phyloP scores from a whole-genome alignment of 228 moss, liverwort and hornwort species.

The Sphagnum magellanicum region DNA sequence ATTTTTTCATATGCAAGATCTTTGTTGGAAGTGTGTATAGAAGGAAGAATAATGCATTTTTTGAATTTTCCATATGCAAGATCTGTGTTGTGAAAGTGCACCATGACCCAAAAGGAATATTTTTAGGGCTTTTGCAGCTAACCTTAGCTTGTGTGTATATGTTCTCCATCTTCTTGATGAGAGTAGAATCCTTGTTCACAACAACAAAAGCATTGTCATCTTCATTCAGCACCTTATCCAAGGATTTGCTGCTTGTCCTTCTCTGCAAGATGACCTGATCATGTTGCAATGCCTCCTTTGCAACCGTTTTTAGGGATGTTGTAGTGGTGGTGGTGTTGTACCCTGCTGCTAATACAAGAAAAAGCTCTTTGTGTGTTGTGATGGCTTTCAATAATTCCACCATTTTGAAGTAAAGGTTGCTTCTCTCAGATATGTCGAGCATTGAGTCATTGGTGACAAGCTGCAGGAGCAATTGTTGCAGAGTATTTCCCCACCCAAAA shows the following conservation, averaged over 20 bases:
- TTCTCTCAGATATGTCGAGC: constrained; percentile 70
- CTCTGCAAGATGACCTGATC: constrained; percentile 1
- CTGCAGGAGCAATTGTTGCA: constrained; percentile 45
- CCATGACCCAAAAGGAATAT: no score
- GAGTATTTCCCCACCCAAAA: constrained; percentile 43
- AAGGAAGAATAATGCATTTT: no score
- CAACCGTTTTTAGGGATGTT: no score
- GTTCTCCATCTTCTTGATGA: constrained; percentile 63
- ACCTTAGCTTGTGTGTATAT: constrained; percentile 72
- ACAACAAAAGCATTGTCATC: constrained; percentile 11
- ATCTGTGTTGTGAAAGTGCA: no score
- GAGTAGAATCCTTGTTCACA: constrained; percentile 32
- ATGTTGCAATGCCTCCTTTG: not conserved
- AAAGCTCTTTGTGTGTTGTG: constrained; percentile 37
- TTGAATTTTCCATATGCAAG: no score
- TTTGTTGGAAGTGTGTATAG: no score
- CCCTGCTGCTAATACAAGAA: constrained; percentile 29
- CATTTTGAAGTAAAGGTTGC: constrained; percentile 66
- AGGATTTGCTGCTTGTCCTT: constrained; percentile 2
- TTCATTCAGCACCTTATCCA: not conserved
- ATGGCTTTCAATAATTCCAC: constrained; percentile 48
- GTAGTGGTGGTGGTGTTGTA: no score
- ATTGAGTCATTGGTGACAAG: constrained; percentile 73
- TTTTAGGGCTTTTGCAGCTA: not conserved
- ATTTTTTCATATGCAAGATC: no score